Evolutionary conservation across 2,329 filamentous ascomycete species (phyloP).

Genomic region (Pochonia chlamydosporia): DNA sequence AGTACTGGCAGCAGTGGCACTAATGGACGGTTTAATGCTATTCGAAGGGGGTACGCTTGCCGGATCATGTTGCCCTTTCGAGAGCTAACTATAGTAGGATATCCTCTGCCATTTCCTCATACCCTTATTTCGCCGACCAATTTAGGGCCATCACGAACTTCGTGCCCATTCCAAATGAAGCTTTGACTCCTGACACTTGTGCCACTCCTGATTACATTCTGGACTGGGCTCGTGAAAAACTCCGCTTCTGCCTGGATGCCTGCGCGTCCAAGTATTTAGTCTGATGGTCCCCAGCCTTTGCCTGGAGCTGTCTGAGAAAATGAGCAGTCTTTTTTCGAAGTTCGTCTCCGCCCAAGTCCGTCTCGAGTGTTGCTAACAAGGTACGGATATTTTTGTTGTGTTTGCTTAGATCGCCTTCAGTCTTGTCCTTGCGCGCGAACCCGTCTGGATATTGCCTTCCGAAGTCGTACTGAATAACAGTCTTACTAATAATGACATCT

Average conservation of each 20-base stretch:
- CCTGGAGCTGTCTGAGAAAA: slow-evolving; percentile 10
- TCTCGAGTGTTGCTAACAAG: slow-evolving; percentile 18
- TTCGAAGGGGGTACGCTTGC: slow-evolving; percentile 3
- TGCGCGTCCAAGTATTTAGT: slow-evolving; percentile 9
- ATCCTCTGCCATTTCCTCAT: slow-evolving; percentile 4
- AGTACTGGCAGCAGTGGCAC: not conserved
- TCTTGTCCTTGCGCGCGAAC: slow-evolving; percentile 18
- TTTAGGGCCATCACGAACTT: slow-evolving; percentile 5
- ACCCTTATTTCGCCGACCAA: slow-evolving; percentile 4
- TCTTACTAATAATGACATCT: slow-evolving; percentile 24
- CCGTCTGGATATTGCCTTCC: slow-evolving; percentile 16
- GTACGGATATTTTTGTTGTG: slow-evolving; percentile 20
- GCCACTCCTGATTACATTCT: slow-evolving; percentile 4
- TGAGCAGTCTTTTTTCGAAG: slow-evolving; percentile 8
- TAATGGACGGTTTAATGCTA: slow-evolving; percentile 3
- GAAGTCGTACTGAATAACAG: slow-evolving; percentile 23
- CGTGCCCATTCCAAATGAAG: slow-evolving; percentile 1
- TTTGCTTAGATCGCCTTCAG: slow-evolving; percentile 18
- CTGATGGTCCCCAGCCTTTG: slow-evolving; percentile 1
- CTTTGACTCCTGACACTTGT: not conserved
- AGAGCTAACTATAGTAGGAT: slow-evolving; percentile 9
- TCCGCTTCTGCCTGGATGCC: slow-evolving; percentile 1
- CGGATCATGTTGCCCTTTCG: not conserved
- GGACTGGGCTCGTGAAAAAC: slow-evolving; percentile 9
- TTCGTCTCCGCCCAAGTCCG: slow-evolving; percentile 3